Evolutionary conservation across 768 basidiomycete genomes (phyloP).

Genomic region (Tulasnella calospora): DNA sequence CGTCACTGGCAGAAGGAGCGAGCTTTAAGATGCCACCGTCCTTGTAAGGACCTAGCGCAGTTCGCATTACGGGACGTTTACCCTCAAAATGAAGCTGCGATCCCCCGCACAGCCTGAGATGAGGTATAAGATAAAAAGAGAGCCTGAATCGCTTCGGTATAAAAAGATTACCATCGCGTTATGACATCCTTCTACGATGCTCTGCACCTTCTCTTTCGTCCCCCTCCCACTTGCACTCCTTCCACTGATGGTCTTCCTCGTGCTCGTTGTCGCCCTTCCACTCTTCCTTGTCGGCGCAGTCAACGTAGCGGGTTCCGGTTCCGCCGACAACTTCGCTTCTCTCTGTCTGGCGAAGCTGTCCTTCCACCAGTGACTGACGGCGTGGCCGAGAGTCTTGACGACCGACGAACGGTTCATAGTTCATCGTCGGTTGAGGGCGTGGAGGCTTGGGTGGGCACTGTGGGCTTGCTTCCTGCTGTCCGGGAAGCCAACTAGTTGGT

Average conservation of each 20-base stretch:
- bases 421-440: neutral
- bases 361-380: neutral
- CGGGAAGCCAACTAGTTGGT: neutral
- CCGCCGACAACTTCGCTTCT: neutral
- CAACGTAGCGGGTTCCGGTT: neutral
- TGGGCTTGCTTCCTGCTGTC: neutral
- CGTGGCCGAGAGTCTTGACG: slow-evolving; percentile 17
- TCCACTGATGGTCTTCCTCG: neutral
- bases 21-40: too few relatives aligned
- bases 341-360: neutral
- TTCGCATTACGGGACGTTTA: too few relatives aligned
- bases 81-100: too few relatives aligned
- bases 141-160: too few relatives aligned
- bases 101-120: too few relatives aligned
- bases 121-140: too few relatives aligned
- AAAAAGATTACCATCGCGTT: too few relatives aligned
- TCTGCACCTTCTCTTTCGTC: neutral
- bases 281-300: neutral
- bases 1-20: too few relatives aligned
- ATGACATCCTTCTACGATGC: neutral
- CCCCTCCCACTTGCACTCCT: neutral
- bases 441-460: neutral
- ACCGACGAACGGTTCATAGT: neutral
- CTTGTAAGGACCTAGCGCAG: too few relatives aligned
- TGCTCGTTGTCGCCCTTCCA: neutral